Conservation (phyloP, 2,329 filamentous ascomycete species). For the Thielaviopsis musarum region DNA sequence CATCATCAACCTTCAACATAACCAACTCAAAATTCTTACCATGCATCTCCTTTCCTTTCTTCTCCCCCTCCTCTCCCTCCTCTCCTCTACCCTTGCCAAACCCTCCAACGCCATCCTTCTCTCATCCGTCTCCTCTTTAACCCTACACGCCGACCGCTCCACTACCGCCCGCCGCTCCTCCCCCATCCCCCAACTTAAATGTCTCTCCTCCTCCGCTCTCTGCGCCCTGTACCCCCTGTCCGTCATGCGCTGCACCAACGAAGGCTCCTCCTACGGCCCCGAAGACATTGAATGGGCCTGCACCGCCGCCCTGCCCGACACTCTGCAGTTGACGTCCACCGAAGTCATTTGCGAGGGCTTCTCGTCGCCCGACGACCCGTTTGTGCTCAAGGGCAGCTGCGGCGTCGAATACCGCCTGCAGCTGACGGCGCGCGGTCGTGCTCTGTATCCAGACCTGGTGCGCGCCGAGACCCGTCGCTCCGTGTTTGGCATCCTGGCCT, state of each 20-base stretch:
- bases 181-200: conserved; percentile 63
- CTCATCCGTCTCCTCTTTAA: conserved; percentile 56
- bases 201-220: conserved; percentile 47
- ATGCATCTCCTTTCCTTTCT: neutral
- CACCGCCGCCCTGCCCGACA: conserved; percentile 41
- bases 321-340: conserved; percentile 59
- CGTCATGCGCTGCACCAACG: conserved; percentile 80
- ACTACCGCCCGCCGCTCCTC: conserved; percentile 63
- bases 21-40: too few species aligned
- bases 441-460: conserved; percentile 44
- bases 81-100: neutral
- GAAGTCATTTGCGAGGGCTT: conserved; percentile 93
- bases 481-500: conserved; percentile 15
- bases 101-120: conserved; percentile 34
- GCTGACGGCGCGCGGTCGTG: conserved; percentile 60
- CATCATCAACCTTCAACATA: too few species aligned
- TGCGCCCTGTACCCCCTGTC: conserved; percentile 45
- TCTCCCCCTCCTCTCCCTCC: neutral
- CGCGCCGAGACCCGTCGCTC: conserved; percentile 18
- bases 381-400: conserved; percentile 82
- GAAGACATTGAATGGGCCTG: conserved; percentile 90
- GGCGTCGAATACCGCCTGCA: conserved; percentile 76
- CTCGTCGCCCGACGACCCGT: conserved; percentile 55
- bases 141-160: conserved; percentile 46
- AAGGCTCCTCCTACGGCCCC: conserved; percentile 58